Evolutionary conservation across 768 basidiomycete genomes (phyloP), one percentile per base, ranked within the genome.

Genomic region (Mycena leptocephala): DNA sequence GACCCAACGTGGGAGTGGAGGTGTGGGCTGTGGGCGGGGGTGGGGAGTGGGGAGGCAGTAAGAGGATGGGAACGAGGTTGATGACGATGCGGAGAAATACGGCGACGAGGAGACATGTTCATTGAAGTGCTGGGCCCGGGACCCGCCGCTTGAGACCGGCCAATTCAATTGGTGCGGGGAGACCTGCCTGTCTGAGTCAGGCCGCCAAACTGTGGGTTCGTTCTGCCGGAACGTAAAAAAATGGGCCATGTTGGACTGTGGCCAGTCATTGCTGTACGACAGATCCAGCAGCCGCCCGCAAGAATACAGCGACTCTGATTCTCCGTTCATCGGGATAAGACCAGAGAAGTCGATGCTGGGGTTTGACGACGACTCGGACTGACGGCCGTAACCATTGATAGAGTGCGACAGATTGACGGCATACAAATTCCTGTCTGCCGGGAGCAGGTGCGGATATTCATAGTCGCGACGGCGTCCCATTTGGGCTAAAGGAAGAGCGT

Each of bases 261-360:
- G 67, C 74, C 74, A 75, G 0, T 56, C 61, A 28, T 30, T 51
- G 18, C 32, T 32, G 48, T 75, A 75, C 4, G 67, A 35, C 9
- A 75, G 41, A 46, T 75, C 67, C 7, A 70, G 9, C 10, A 70
- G 43, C 39, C 63, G 58, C 26, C 65, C 35, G 26, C 74, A 67
- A n/a, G 70, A 63, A 33, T 55, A 22, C 20, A 61, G 67, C 30
- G 67, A 63, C 5, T 41, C 51, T 28, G 65, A 43, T 16, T 69
- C 64, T 0, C 3, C 33, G 66, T 69, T 69, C 74, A 75, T 75
- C 5, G 74, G 74, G 30, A 75, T 75, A 5, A 75, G 67, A 10
- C 67, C 51, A 10, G 67, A 55, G 32, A 75, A 75, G 32, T 75
- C 74, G 30, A 75, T 62, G 14, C 43, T 39, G 46, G 72, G 64